These are phyloP conservation scores for Vanilla planifolia DNA, from an alignment of 106 monocot species.

Conservation along the genomic window DNA sequence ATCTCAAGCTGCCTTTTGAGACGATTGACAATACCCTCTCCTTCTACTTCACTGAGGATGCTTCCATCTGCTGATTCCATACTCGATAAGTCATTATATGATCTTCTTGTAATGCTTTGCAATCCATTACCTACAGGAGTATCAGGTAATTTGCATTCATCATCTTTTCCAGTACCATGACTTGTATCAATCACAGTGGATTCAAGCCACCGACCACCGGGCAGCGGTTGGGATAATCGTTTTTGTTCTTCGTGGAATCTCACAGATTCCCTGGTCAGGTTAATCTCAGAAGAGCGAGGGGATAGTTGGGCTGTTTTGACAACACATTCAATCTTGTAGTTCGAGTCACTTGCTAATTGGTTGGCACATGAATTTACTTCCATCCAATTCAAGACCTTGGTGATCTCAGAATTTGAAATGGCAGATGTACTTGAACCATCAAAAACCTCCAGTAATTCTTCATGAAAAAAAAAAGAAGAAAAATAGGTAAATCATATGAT, in stretches of 20 bases:
- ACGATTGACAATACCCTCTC: neutral
- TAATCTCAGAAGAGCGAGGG: slow-evolving; percentile 1
- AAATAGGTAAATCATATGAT: neutral
- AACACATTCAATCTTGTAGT: neutral
- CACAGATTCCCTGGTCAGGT: slow-evolving; percentile 8
- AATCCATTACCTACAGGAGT: neutral
- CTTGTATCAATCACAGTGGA: neutral
- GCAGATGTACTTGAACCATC: neutral
- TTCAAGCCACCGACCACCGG: neutral
- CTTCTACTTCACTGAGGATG: neutral
- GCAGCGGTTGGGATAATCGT: neutral
- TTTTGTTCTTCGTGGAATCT: slow-evolving; percentile 39
- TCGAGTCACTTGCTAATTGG: neutral
- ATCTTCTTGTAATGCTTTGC: neutral
- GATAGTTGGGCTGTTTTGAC: neutral
- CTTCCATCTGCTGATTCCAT: neutral
- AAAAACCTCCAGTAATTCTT: too few species aligned
- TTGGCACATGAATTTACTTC: neutral
- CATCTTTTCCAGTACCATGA: neutral
- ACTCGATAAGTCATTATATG: slow-evolving; percentile 12
- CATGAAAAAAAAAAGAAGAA: neutral
- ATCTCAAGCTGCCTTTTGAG: neutral
- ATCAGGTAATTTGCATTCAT: neutral
- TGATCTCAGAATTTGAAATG: neutral
- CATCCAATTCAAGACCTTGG: neutral